Conservation (phyloP, 345 rosid genomes). For the Corchorus olitorius region DNA sequence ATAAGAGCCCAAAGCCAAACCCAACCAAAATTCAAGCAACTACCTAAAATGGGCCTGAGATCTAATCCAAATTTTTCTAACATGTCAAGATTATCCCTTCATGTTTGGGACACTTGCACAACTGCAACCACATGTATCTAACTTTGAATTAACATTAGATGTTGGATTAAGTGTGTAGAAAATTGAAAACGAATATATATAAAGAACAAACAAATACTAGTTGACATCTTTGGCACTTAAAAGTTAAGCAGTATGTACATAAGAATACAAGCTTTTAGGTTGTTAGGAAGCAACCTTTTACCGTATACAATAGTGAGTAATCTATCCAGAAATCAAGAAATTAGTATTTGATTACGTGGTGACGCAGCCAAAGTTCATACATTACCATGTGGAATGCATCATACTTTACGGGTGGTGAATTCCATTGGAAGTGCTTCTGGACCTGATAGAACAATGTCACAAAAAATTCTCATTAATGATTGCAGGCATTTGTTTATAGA, state of each 20-base stretch:
- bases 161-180: background rate
- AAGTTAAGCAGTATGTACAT: background rate
- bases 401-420: conserved; percentile 66
- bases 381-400: conserved; percentile 98
- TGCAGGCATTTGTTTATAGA: background rate
- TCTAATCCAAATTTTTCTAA: too few species aligned
- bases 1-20: too few species aligned
- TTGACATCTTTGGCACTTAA: background rate
- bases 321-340: conserved; percentile 20
- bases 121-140: too few species aligned
- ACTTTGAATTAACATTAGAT: background rate
- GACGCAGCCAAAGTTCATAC: conserved; percentile 95
- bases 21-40: too few species aligned
- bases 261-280: conserved; percentile 25
- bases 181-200: background rate
- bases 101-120: too few species aligned
- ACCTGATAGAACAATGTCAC: conserved; percentile 50
- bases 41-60: too few species aligned
- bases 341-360: conserved; percentile 80
- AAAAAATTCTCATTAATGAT: conserved; percentile 10
- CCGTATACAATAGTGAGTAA: background rate
- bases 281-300: conserved; percentile 12
- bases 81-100: too few species aligned
- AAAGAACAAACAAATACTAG: conserved; percentile 25
- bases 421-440: conserved; percentile 97